Evolutionary conservation across 108 stramenopile genomes (phyloP).

Genomic region (Fistulifera pelliculosa): DNA sequence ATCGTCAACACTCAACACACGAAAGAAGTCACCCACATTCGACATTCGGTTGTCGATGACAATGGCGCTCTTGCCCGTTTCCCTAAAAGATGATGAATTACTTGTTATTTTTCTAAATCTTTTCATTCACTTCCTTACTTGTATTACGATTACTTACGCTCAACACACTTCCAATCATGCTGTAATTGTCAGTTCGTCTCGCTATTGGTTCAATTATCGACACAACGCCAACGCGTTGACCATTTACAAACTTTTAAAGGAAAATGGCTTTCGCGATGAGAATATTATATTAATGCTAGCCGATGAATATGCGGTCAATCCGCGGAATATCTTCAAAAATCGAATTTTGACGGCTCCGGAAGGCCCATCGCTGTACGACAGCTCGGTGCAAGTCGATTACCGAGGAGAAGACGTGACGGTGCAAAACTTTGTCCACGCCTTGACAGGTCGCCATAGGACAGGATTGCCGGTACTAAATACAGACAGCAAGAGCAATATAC

Average conservation of each 20-base stretch:
- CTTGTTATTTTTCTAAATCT: no score
- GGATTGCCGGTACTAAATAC: constrained; percentile 12
- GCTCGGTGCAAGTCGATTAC: constrained; percentile 81
- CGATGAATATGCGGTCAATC: constrained; percentile 76
- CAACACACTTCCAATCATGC: constrained; percentile 30
- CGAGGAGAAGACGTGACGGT: constrained; percentile 91
- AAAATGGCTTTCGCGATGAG: constrained; percentile 65
- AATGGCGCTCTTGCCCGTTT: no score
- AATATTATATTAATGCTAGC: constrained; percentile 88
- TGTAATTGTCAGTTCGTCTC: constrained; percentile 74
- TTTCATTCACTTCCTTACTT: no score
- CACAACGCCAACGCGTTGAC: constrained; percentile 82
- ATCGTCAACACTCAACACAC: no score
- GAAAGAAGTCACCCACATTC: no score
- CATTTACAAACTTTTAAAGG: constrained; percentile 49
- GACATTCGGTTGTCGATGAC: no score
- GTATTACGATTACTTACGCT: no score
- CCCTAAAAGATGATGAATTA: no score
- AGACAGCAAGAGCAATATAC: constrained; percentile 46
- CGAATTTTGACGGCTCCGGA: constrained; percentile 39
- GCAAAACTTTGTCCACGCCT: constrained; percentile 75
- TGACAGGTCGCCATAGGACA: constrained; percentile 38
- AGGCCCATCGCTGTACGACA: constrained; percentile 33
- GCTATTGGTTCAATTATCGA: constrained; percentile 92
- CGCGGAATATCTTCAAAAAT: constrained; percentile 59